These are phyloP conservation scores for Suillus bovinus DNA, from an alignment of 768 basidiomycete genomes.

Conservation along the genomic window DNA sequence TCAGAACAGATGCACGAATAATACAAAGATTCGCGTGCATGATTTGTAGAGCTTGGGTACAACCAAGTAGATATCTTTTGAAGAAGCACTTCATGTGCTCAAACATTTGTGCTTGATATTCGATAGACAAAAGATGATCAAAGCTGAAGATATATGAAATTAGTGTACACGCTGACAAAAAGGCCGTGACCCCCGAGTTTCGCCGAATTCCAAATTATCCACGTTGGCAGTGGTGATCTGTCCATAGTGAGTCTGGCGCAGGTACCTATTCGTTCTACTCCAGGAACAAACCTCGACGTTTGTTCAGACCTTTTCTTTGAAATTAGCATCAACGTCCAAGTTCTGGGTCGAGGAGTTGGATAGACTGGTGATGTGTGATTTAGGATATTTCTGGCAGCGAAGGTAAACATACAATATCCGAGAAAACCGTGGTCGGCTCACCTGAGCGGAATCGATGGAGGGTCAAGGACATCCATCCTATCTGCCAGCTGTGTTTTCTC, in stretches of 20 bases:
- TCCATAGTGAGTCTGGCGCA: background rate
- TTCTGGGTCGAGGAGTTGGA: constrained; percentile 74
- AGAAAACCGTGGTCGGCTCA: constrained; percentile 19
- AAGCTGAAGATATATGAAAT: constrained; percentile 47
- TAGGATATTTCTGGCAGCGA: constrained; percentile 60
- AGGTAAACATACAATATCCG: background rate
- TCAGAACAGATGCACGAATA: constrained; percentile 75
- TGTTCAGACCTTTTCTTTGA: constrained; percentile 49
- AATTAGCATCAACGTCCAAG: constrained; percentile 53
- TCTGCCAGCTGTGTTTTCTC: constrained; percentile 61
- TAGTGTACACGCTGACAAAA: constrained; percentile 19
- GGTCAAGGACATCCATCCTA: constrained; percentile 62
- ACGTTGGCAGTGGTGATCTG: constrained; percentile 72
- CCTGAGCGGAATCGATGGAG: constrained; percentile 63
- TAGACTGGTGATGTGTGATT: constrained; percentile 58
- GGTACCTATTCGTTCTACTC: background rate
- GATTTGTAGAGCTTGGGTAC: constrained; percentile 36
- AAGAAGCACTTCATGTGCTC: constrained; percentile 69
- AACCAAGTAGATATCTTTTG: constrained; percentile 67
- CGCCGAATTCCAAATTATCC: constrained; percentile 63
- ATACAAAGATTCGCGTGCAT: constrained; percentile 44
- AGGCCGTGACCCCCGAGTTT: constrained; percentile 36
- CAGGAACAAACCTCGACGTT: constrained; percentile 45
- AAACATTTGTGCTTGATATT: constrained; percentile 55
- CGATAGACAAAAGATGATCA: constrained; percentile 69